Evolutionary conservation across 1,284 basidiomycete genomes (phyloP), one percentile per base, ranked within the genome.

Genomic region (Vanrija pseudolonga): DNA sequence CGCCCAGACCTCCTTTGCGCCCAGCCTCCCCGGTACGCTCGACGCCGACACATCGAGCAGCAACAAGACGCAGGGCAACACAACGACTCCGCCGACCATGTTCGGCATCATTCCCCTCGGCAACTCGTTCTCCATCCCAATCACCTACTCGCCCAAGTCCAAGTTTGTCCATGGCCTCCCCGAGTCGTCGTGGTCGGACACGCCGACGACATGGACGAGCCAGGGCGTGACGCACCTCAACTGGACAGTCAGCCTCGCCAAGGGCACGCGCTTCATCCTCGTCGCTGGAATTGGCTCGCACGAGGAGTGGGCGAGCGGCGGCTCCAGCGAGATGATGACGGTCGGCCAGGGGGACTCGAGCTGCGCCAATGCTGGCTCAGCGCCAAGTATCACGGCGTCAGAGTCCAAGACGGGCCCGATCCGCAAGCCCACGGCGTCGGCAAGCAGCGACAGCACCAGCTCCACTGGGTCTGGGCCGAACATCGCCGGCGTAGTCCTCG

Each of bases 401-500:
- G 45, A 40, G 15, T 42, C 17, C 8, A 42, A 48, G 28, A 44
- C 47, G 3, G 51, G 51, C 9, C 44, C 39, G 7, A 45, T 53
- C 3, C 18, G n/a, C 14, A 22, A 23, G 12, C 51, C 51, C 6
- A 47, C 51, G 2, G 9, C 20, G 17, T 22, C 28, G 12, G 11
- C 6, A 24, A 22, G 22, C 45, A n/a, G n/a, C n/a, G n/a, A 42
- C 15, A 32, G 19, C 40, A 32, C n/a, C 32, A 23, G 14, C 22
- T 1, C 7, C 2, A 15, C 12, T 12, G 32, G 32, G 11, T 14
- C 32, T 12, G 11, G n/a, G 26, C 40, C 4, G 17, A 20, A 38
- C 12, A 37, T n/a, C 6, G 47, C 18, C 2, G 51, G 47, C 2
- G 45, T 55, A 9, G 24, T 89, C 85, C 26, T 86, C 84, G 62